Conservation (phyloP, 208 protist species). For the Spongospora subterranea region DNA sequence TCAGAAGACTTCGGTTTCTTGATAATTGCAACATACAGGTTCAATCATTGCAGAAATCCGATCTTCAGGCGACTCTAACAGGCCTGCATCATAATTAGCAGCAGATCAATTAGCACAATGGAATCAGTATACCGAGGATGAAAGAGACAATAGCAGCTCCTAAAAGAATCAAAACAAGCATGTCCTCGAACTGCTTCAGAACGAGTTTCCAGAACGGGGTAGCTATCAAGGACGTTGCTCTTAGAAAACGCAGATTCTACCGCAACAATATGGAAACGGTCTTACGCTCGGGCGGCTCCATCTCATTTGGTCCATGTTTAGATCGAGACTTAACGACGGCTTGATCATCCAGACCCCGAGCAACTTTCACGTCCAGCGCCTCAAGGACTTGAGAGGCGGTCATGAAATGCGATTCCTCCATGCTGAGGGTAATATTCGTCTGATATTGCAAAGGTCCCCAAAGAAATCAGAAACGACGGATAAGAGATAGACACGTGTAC, state of each 20-base stretch:
- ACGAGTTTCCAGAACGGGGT: slow-evolving; percentile 72
- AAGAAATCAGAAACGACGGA: too few relatives aligned
- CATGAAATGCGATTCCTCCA: slow-evolving; percentile 24
- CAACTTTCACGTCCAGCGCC: neutral
- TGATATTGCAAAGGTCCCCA: too few relatives aligned
- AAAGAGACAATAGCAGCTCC: slow-evolving; percentile 74
- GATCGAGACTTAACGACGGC: neutral
- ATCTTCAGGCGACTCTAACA: slow-evolving; percentile 67
- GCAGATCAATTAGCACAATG: neutral
- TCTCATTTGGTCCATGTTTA: slow-evolving; percentile 1
- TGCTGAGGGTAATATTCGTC: neutral
- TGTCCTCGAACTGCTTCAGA: slow-evolving; percentile 76
- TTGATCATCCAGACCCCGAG: neutral
- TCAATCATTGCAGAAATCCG: slow-evolving; percentile 80
- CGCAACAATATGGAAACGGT: neutral
- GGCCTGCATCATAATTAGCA: slow-evolving; percentile 4
- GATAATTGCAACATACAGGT: slow-evolving; percentile 67
- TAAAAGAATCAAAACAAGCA: slow-evolving; percentile 75
- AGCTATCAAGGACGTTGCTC: neutral
- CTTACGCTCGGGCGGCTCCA: slow-evolving; percentile 29
- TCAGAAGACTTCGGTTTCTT: slow-evolving; percentile 88
- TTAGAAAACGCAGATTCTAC: neutral
- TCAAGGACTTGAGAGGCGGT: slow-evolving; percentile 18
- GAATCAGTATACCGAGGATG: slow-evolving; percentile 62
- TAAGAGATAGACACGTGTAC: too few relatives aligned